phyloP scores from a whole-genome alignment of 2,329 filamentous ascomycete genomes.

The Pseudogymnoascus sp. region DNA sequence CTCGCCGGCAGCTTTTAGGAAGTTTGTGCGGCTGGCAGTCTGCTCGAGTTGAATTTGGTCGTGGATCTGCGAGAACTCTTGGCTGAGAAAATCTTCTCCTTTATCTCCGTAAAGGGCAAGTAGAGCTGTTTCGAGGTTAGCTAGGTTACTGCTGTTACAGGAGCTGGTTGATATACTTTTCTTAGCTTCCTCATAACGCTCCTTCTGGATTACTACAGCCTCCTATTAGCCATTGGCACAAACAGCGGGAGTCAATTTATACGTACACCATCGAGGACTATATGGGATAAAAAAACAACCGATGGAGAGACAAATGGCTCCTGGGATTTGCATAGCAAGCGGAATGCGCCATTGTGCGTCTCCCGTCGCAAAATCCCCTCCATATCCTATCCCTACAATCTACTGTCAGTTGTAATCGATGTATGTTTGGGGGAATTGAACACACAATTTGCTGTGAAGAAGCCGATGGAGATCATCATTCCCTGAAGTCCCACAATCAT shows the following conservation, averaged over 20 bases:
- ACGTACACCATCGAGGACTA: constrained; percentile 18
- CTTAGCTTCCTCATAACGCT: constrained; percentile 11
- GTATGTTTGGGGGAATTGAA: background rate
- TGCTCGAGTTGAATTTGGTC: constrained; percentile 27
- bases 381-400: constrained; percentile 31
- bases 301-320: constrained; percentile 14
- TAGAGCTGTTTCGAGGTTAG: constrained; percentile 11
- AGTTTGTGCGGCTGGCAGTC: constrained; percentile 17
- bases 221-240: background rate
- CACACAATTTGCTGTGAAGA: constrained; percentile 31
- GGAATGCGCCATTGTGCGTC: constrained; percentile 31
- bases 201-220: constrained; percentile 11
- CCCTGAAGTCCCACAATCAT: constrained; percentile 29
- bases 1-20: constrained; percentile 16
- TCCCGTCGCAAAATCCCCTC: constrained; percentile 27
- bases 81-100: constrained; percentile 19
- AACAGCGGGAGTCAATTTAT: background rate
- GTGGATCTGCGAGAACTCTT: constrained; percentile 27
- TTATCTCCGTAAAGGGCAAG: constrained; percentile 19
- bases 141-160: background rate
- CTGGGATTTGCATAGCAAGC: constrained; percentile 29
- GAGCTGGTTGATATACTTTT: background rate
- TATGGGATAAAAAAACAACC: constrained; percentile 17
- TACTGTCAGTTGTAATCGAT: background rate
- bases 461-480: constrained; percentile 32